These are phyloP conservation scores for Lecanicillium sp. DNA, from an alignment of 2,329 filamentous ascomycete genomes.

Conservation along the genomic window DNA sequence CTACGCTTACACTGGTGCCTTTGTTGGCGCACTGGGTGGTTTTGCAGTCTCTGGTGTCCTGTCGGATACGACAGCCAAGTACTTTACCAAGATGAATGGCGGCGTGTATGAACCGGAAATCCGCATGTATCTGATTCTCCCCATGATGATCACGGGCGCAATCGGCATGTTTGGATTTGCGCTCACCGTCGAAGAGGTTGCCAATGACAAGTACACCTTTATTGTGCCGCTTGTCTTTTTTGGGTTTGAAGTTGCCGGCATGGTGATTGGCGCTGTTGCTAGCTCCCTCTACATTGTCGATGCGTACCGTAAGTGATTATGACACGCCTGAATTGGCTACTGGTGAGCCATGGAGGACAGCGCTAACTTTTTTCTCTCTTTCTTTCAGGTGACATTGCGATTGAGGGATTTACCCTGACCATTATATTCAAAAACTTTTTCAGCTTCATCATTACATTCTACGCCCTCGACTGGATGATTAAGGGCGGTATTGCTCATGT, in stretches of 20 bases:
- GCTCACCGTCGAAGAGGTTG: conserved; percentile 56
- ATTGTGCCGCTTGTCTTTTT: conserved; percentile 74
- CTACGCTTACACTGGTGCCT: conserved; percentile 80
- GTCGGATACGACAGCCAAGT: conserved; percentile 62
- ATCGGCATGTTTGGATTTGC: conserved; percentile 82
- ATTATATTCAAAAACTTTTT: conserved; percentile 95
- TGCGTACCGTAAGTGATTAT: conserved; percentile 70
- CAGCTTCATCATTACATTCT: conserved; percentile 76
- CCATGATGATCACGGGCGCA: conserved; percentile 69
- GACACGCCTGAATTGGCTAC: too few relatives aligned
- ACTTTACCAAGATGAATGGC: conserved; percentile 64
- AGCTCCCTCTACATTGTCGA: conserved; percentile 86
- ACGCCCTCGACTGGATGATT: conserved; percentile 76
- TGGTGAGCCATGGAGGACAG: too few relatives aligned
- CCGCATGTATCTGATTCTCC: conserved; percentile 71
- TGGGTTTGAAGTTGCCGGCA: conserved; percentile 73
- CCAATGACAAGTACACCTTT: conserved; percentile 53
- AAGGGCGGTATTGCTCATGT: conserved; percentile 54
- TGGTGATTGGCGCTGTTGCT: conserved; percentile 85
- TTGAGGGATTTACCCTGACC: conserved; percentile 84
- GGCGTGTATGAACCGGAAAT: conserved; percentile 92
- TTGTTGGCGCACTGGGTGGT: conserved; percentile 72
- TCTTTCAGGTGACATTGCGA: conserved; percentile 59
- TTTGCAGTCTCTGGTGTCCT: conserved; percentile 67
- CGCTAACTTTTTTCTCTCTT: too few relatives aligned